These are phyloP conservation scores for Tuber magnatum DNA, from an alignment of 495 filamentous ascomycete species.

Conservation along the genomic window DNA sequence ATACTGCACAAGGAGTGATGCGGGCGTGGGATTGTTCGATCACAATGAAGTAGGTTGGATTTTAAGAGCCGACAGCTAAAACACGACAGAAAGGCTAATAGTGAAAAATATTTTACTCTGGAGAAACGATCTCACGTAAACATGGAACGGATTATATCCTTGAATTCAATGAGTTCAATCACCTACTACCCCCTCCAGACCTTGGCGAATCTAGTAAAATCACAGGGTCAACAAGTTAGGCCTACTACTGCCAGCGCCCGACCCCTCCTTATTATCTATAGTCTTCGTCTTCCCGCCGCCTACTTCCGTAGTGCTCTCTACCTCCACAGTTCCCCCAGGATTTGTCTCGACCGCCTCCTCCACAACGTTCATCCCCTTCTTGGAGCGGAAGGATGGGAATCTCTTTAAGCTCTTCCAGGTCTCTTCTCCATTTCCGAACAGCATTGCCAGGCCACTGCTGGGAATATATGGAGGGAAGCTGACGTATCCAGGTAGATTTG, in stretches of 20 bases:
- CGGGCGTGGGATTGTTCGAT: too few species aligned
- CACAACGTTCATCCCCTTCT: neutral
- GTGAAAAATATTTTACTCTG: too few species aligned
- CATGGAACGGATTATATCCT: too few species aligned
- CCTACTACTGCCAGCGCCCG: too few species aligned
- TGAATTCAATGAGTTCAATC: neutral
- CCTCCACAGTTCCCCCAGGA: neutral
- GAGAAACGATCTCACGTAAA: too few species aligned
- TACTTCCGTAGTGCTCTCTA: neutral
- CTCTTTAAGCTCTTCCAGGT: neutral
- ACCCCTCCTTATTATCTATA: neutral
- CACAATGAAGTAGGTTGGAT: too few species aligned
- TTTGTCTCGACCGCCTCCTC: neutral
- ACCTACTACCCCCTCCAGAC: neutral
- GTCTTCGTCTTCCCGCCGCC: neutral
- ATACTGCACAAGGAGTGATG: too few species aligned
- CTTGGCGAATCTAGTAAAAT: neutral
- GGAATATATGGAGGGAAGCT: constrained; percentile 24
- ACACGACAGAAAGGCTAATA: too few species aligned
- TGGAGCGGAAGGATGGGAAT: neutral
- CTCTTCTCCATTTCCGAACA: constrained; percentile 9
- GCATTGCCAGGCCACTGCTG: constrained; percentile 1
- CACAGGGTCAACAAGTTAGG: neutral
- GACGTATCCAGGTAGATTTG: constrained; percentile 15
- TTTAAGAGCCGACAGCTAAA: too few species aligned